Conservation (phyloP, 1,284 basidiomycete genomes). For the Coniferiporia weirii region DNA sequence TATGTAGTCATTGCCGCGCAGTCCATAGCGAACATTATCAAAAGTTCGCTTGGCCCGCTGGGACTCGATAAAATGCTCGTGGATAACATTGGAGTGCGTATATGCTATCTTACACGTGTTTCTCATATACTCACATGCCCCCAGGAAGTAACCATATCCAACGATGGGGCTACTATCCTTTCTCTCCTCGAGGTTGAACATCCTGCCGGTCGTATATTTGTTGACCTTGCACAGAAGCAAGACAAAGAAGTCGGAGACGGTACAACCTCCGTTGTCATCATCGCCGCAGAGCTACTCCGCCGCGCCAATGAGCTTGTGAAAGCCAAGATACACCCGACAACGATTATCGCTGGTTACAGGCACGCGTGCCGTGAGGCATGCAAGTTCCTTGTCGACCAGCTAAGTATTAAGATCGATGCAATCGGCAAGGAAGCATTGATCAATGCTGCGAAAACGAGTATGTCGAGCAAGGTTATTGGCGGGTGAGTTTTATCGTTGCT, state of each 20-base stretch:
- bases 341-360: slow-evolving; percentile 98
- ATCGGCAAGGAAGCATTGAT: slow-evolving; percentile 90
- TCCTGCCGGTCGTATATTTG: slow-evolving; percentile 93
- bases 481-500: slow-evolving; percentile 47
- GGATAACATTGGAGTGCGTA: slow-evolving; percentile 90
- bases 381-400: slow-evolving; percentile 97
- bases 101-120: slow-evolving; percentile 5
- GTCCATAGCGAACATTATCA: slow-evolving; percentile 96
- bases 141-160: slow-evolving; percentile 98
- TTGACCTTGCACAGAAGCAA: slow-evolving; percentile 98
- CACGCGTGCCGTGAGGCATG: slow-evolving; percentile 97
- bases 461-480: slow-evolving; percentile 99
- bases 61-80: slow-evolving; percentile 98
- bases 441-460: slow-evolving; percentile 97
- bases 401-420: slow-evolving; percentile 91
- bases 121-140: slow-evolving; percentile 11
- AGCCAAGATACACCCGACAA: slow-evolving; percentile 98
- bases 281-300: slow-evolving; percentile 92
- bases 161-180: slow-evolving; percentile 98
- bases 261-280: slow-evolving; percentile 97
- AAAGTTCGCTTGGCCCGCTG: slow-evolving; percentile 93
- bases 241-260: slow-evolving; percentile 99
- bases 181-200: slow-evolving; percentile 90
- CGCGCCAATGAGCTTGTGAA: slow-evolving; percentile 98
- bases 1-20: slow-evolving; percentile 85